Base-by-base conservation (phyloP, 1,284 basidiomycete genomes). In the Pisolithus thermaeus region DNA sequence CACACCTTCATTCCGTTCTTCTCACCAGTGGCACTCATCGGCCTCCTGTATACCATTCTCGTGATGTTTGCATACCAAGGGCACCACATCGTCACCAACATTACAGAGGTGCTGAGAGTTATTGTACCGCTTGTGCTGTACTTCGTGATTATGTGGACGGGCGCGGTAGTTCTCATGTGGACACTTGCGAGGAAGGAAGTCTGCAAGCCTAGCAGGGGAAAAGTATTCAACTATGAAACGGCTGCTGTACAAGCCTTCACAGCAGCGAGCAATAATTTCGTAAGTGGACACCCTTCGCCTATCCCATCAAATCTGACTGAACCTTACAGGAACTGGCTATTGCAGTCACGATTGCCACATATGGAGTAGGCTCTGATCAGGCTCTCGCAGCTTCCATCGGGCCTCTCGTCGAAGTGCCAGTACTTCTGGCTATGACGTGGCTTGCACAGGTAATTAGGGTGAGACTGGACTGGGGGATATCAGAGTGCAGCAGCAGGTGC, bases 71-170 rank as follows among this genome's bases (percentile, higher is more conserved):
- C 87, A 4, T 83, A 83, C 62, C 87, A 84, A 54, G 65, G 66
- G n/a, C 59, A 65, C 22, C 62, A 60, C 41, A 69, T 66, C 42
- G 49, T 65, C n/a, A 52, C 77, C 57, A 83, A 88, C 63, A 73
- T 91, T 46, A 81, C 87, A 1, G 76, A 78, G 4, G 85, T 90
- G 1, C 90, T 91, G 68, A 78, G 89, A 11, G 81, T 87, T 1
- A 82, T 89, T 56, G 90, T 92, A 2, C 91, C 91, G 0, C 78
- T 92, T 68, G 71, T 88, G 30, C 67, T 87, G 35, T 93, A 93
- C 70, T 93, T 92, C 63, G 58, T 78, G 23, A 69, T 92, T 64
- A 89, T 92, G 80, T 92, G 88, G 87, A 73, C 73, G 3, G 66
- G 72, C 1, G 78, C 83, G 0, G 90, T 91, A 58, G 68, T 65